Evolutionary conservation across 306 rosid genomes (phyloP).

Genomic region (Herpetospermum pedunculosum): DNA sequence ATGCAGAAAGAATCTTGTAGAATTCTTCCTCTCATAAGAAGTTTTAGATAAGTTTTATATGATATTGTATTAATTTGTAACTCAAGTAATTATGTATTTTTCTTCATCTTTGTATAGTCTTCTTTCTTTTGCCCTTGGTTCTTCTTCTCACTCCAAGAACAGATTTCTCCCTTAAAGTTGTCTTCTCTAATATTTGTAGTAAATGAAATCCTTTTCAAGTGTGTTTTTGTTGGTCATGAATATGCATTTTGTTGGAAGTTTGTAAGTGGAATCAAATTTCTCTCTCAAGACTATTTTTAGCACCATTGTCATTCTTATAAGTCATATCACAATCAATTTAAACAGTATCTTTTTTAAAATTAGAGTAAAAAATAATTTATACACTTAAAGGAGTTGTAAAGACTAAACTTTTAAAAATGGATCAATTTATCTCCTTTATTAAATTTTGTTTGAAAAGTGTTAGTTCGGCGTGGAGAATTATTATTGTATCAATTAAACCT

Average conservation of each 20-base stretch:
- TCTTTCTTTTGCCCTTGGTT: background rate
- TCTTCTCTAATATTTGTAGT: background rate
- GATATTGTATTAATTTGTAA: constrained; percentile 1
- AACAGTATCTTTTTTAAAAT: no score
- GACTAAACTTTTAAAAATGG: no score
- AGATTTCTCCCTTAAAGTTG: constrained; percentile 12
- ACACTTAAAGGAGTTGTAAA: no score
- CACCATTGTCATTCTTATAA: background rate
- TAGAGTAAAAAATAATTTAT: no score
- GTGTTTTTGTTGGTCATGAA: background rate
- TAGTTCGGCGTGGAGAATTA: no score
- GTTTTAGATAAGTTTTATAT: constrained; percentile 14
- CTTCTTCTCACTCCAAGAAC: constrained; percentile 5
- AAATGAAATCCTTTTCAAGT: background rate
- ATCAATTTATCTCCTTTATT: no score
- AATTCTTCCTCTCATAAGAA: constrained; percentile 7
- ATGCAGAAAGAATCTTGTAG: constrained; percentile 8
- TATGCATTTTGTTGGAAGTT: background rate
- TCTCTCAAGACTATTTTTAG: background rate
- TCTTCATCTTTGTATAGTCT: constrained; percentile 5
- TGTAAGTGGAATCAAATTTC: background rate
- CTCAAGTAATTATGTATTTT: background rate
- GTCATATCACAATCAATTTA: background rate
- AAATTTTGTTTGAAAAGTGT: no score
- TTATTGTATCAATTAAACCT: no score